A percentile compares a stretch with the other conserved stretches of the same genome.
phyloP scores from a whole-genome alignment of 2,329 filamentous ascomycete species.

The Herpotrichia juniperi region DNA sequence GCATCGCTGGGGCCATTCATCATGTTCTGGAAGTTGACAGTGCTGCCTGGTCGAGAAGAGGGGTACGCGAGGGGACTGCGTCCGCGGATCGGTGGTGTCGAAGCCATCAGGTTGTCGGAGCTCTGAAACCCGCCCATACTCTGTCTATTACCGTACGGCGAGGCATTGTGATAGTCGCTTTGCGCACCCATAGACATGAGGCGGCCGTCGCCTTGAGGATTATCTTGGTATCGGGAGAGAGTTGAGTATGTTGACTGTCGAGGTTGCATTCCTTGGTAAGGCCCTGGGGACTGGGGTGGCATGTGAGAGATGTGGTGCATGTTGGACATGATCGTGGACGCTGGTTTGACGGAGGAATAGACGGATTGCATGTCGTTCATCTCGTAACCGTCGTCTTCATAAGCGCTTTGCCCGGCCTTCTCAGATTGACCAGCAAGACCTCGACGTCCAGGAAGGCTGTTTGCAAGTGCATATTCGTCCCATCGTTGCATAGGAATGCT shows the following conservation, averaged over 20 bases:
- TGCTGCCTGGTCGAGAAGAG: slow-evolving; percentile 59
- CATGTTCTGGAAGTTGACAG: slow-evolving; percentile 64
- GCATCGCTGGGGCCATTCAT: slow-evolving; percentile 74
- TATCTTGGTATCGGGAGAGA: slow-evolving; percentile 67
- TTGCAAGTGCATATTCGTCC: slow-evolving; percentile 90
- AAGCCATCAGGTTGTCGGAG: slow-evolving; percentile 48
- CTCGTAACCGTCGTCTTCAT: slow-evolving; percentile 81
- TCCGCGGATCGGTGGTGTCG: slow-evolving; percentile 44
- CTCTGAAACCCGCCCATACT: slow-evolving; percentile 52
- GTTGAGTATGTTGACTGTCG: slow-evolving; percentile 76
- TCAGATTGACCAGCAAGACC: slow-evolving; percentile 65
- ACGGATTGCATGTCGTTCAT: slow-evolving; percentile 98
- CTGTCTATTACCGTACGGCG: slow-evolving; percentile 47
- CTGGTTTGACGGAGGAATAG: slow-evolving; percentile 88
- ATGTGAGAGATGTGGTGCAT: slow-evolving; percentile 77
- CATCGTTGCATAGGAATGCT: slow-evolving; percentile 93
- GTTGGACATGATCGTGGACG: slow-evolving; percentile 84
- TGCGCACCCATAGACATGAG: slow-evolving; percentile 66
- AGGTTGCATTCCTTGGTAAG: slow-evolving; percentile 68
- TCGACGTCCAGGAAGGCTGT: slow-evolving; percentile 89
- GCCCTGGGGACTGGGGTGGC: slow-evolving; percentile 74
- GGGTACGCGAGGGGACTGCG: slow-evolving; percentile 58
- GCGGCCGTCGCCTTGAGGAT: slow-evolving; percentile 59
- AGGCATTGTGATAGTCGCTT: slow-evolving; percentile 48
- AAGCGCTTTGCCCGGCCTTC: slow-evolving; percentile 65